Evolutionary conservation across 805 yeast genomes (phyloP).

Genomic region (Candida ulmi): DNA sequence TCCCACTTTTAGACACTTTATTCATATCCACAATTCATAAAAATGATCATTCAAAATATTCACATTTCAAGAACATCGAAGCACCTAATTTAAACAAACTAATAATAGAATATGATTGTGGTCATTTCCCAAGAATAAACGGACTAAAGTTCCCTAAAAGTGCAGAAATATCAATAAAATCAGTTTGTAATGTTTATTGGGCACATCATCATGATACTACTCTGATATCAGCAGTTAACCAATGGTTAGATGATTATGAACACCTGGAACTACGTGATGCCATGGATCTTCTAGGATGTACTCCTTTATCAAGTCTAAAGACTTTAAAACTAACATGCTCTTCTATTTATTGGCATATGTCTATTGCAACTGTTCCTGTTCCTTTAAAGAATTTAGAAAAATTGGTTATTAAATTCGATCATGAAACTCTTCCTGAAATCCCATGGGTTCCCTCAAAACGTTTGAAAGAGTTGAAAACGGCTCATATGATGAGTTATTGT

Average conservation of each 20-base stretch:
- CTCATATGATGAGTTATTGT: not conserved
- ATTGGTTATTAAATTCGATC: not conserved
- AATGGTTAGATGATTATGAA: not conserved
- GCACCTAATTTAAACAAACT: not conserved
- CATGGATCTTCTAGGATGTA: not conserved
- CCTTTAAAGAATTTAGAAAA: not conserved
- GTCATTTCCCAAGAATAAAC: not conserved
- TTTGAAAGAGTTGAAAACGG: not conserved
- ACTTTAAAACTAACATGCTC: not conserved
- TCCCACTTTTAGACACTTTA: not conserved
- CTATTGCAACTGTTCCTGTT: not conserved
- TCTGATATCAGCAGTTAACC: not conserved
- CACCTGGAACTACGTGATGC: not conserved
- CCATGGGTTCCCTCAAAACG: not conserved
- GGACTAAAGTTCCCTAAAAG: not conserved
- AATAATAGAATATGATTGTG: not conserved
- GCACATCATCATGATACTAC: not conserved
- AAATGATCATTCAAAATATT: not conserved
- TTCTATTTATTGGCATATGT: not conserved
- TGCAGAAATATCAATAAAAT: not conserved
- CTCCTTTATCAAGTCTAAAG: not conserved
- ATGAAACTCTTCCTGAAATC: not conserved
- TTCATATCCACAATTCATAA: not conserved
- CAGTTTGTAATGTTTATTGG: not conserved
- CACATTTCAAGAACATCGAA: not conserved